Evolutionary conservation across 148 eudicot genomes (phyloP).

Genomic region (Bassia scoparia): DNA sequence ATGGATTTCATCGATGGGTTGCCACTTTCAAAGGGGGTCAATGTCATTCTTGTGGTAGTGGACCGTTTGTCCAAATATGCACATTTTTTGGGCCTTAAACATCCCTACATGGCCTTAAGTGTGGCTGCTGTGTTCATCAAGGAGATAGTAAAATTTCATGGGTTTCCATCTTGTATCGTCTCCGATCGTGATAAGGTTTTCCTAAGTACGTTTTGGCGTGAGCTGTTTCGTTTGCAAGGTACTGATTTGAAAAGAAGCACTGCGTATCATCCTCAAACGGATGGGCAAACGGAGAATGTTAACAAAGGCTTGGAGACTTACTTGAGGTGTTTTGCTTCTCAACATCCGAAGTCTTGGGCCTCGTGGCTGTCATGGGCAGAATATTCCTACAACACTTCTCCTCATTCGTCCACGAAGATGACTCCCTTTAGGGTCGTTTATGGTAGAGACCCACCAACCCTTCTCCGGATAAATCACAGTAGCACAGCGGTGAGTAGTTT

Average conservation of each 20-base stretch:
- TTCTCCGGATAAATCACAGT: not conserved
- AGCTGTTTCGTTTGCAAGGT: not conserved
- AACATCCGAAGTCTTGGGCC: not conserved
- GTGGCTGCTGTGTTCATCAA: not conserved
- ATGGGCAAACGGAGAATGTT: no score
- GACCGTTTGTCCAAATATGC: no score
- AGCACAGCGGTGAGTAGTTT: not conserved
- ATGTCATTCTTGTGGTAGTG: not conserved
- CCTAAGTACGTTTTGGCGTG: not conserved
- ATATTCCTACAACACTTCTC: not conserved
- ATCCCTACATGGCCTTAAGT: not conserved
- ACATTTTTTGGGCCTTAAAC: no score
- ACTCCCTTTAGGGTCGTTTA: not conserved
- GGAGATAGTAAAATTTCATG: not conserved
- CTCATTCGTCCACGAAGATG: not conserved
- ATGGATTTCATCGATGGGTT: not conserved
- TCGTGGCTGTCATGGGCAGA: not conserved
- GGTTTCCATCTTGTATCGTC: not conserved
- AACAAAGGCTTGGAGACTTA: not conserved
- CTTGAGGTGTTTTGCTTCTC: not conserved
- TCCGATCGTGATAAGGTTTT: no score
- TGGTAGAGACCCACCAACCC: not conserved
- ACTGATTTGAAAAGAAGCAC: not conserved
- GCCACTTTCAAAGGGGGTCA: not conserved
- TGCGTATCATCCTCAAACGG: not conserved